phyloP scores from a whole-genome alignment of 768 basidiomycete genomes.

The Russula ochroleuca region DNA sequence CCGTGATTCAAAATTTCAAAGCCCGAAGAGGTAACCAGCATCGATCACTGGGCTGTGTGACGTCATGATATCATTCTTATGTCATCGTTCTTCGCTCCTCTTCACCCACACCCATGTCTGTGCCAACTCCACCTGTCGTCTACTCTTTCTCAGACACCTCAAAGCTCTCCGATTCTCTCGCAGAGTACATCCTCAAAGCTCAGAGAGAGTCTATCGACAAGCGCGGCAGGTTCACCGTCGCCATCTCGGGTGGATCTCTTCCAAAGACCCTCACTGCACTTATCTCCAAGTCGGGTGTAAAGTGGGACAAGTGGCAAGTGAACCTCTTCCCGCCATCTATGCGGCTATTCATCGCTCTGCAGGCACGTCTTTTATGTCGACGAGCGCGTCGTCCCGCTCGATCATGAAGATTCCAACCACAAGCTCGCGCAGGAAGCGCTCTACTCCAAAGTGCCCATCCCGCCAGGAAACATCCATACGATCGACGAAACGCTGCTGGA shows the following conservation, averaged over 20 bases:
- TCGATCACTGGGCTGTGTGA: no score
- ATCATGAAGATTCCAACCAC: slow-evolving; percentile 93
- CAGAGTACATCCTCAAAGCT: slow-evolving; percentile 76
- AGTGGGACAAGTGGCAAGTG: slow-evolving; percentile 90
- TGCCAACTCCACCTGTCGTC: slow-evolving; percentile 45
- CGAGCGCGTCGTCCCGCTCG: slow-evolving; percentile 90
- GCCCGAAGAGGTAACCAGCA: no score
- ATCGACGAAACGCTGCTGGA: slow-evolving; percentile 65
- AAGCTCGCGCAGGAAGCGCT: slow-evolving; percentile 64
- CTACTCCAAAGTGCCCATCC: slow-evolving; percentile 81
- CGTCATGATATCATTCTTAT: slow-evolving; percentile 10
- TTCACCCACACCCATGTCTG: neutral
- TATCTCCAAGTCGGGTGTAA: slow-evolving; percentile 56
- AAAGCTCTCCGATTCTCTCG: slow-evolving; percentile 61
- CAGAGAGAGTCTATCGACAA: slow-evolving; percentile 88
- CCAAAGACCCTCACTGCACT: slow-evolving; percentile 77
- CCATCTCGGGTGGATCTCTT: slow-evolving; percentile 89
- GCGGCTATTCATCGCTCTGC: slow-evolving; percentile 8
- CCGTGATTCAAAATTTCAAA: neutral
- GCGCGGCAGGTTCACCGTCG: slow-evolving; percentile 87
- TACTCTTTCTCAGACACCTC: slow-evolving; percentile 58
- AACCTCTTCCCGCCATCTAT: neutral
- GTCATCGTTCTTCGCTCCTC: neutral
- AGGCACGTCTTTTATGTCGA: slow-evolving; percentile 99
- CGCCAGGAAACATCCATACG: slow-evolving; percentile 69